These are phyloP conservation scores for Aspergillus ochraceoroseus DNA, from an alignment of 2,329 filamentous ascomycete species.

Conservation along the genomic window DNA sequence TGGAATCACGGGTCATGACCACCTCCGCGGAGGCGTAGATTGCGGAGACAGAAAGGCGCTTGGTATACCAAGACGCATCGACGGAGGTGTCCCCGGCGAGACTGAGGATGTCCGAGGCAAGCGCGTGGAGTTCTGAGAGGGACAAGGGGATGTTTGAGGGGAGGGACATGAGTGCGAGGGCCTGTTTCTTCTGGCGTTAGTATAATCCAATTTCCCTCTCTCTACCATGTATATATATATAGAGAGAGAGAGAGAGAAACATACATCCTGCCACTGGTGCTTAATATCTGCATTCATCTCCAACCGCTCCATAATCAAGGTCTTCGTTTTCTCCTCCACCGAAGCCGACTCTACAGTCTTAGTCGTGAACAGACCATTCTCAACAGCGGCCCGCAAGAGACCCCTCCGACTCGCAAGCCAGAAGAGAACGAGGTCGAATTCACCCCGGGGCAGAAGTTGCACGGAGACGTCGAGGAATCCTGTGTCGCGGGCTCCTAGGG, in stretches of 20 bases:
- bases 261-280: constrained; percentile 79
- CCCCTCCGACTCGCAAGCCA: constrained; percentile 42
- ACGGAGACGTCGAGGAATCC: constrained; percentile 83
- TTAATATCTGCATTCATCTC: constrained; percentile 68
- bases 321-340: constrained; percentile 62
- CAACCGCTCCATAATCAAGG: constrained; percentile 70
- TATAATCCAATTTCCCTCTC: neutral
- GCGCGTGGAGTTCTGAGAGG: constrained; percentile 68
- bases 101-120: constrained; percentile 91
- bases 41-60: constrained; percentile 57
- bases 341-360: constrained; percentile 34
- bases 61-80: constrained; percentile 83
- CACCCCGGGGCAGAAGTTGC: constrained; percentile 72
- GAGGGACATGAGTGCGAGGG: constrained; percentile 84
- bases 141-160: constrained; percentile 71
- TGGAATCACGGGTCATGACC: constrained; percentile 88
- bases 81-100: constrained; percentile 76
- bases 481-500: constrained; percentile 72
- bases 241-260: constrained; percentile 25
- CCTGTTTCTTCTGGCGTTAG: constrained; percentile 48
- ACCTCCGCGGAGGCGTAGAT: constrained; percentile 78
- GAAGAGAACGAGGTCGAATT: constrained; percentile 68
- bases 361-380: constrained; percentile 28
- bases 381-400: constrained; percentile 34
- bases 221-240: constrained; percentile 3